These are phyloP conservation scores for Ascochyta viciae-villosae DNA, from an alignment of 2,329 filamentous ascomycete genomes.

Conservation along the genomic window DNA sequence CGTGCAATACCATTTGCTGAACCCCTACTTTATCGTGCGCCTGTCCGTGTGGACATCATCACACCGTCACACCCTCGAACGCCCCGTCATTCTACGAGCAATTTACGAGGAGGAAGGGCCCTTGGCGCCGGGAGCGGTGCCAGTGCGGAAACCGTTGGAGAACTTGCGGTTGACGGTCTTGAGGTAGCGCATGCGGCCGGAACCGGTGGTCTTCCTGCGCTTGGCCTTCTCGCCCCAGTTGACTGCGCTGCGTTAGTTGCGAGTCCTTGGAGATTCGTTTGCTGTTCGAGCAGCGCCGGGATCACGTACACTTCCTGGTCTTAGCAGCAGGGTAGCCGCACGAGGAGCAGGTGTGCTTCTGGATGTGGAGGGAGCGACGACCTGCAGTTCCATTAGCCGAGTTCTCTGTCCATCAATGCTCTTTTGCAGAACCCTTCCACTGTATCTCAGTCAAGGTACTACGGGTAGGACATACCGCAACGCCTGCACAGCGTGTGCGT, in stretches of 20 bases:
- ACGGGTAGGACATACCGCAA: conserved; percentile 76
- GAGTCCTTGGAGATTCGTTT: conserved; percentile 6
- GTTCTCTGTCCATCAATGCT: conserved; percentile 16
- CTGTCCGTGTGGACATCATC: conserved; percentile 36
- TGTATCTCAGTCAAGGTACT: conserved; percentile 22
- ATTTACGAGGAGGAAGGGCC: conserved; percentile 59
- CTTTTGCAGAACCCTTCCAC: conserved; percentile 22
- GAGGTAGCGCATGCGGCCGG: conserved; percentile 94
- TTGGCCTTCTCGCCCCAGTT: conserved; percentile 99
- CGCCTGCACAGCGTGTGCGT: conserved; percentile 98
- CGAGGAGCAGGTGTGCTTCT: conserved; percentile 96
- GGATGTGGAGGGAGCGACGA: conserved; percentile 97
- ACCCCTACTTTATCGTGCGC: conserved; percentile 43
- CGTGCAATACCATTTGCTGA: conserved; percentile 48
- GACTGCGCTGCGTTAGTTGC: conserved; percentile 64
- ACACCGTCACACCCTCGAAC: conserved; percentile 31
- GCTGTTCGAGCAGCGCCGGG: conserved; percentile 11
- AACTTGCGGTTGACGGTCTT: conserved; percentile 91
- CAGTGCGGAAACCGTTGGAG: conserved; percentile 97
- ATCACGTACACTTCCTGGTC: conserved; percentile 93
- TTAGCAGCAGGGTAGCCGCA: conserved; percentile 98
- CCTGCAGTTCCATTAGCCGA: conserved; percentile 61
- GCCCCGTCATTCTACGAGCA: conserved; percentile 21
- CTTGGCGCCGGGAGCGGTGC: conserved; percentile 82
- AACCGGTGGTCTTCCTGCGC: conserved; percentile 99